Base-by-base conservation (phyloP, 1,284 basidiomycete species). In the Lentinula novae-zelandiae region DNA sequence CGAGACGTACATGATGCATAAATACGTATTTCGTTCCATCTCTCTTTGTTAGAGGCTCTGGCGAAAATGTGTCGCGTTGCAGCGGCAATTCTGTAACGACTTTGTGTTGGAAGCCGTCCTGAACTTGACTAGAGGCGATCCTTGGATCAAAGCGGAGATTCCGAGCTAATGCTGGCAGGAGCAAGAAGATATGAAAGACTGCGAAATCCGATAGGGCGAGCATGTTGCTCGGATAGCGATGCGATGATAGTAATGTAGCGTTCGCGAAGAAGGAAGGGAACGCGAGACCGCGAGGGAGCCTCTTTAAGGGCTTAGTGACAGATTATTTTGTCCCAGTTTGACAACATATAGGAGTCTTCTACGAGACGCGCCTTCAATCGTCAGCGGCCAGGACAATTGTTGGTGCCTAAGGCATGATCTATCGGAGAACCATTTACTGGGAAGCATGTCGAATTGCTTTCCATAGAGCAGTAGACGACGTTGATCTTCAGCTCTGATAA, bases 1-100 rank as follows among this genome's bases (percentile, higher is more conserved):
- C 1, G 2, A 22, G 1, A 22, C 76, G 57, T 67, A 78, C 78
- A 69, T 77, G 73, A 60, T 80, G 78, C 76, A 80, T 79, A 61
- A 80, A 78, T 12, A 80, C 75, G 66, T 79, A 78, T 71, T 77
- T 78, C 4, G 53, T 40, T 9, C 22, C 71, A 66, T 72, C 57
- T 42, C 57, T 34, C 42, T 39, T 52, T 17, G 38, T 31, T 7
- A 54, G 31, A 7, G 20, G 20, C 39, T 10, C 31, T 20, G 31
- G 8, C 15, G 50, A n/a, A 17, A 15, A 3, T 15, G 49, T 15
- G n/a, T 13, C 15, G 15, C 13, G 13, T 15, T 12, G 22, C 49
- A 39, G 33, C 7, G 51, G 10, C 3, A 13, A 39, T 3, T 53
- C 17, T 27, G 5, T 10, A 13, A 42, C 9, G 8, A 27, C 52